Conservation (phyloP, 495 filamentous ascomycete species). For the Podospora pseudopauciseta region DNA sequence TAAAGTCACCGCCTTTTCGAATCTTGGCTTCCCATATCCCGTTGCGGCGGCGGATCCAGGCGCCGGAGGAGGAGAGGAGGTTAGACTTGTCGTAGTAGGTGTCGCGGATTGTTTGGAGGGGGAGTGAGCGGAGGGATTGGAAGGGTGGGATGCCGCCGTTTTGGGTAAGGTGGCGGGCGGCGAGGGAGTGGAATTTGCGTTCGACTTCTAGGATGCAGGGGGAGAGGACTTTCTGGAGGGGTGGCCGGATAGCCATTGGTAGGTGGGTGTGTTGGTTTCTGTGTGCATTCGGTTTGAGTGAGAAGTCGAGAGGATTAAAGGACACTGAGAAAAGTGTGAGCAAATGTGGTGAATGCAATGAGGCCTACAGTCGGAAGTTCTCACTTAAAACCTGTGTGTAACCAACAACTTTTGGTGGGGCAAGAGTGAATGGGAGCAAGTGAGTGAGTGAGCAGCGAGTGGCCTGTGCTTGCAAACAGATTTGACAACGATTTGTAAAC, state of each 20-base stretch:
- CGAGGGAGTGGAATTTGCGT: conserved; percentile 34
- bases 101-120: conserved; percentile 28
- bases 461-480: no score
- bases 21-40: conserved; percentile 35
- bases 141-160: conserved; percentile 27
- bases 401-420: no score
- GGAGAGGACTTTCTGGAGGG: not conserved
- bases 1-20: conserved; percentile 13
- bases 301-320: no score
- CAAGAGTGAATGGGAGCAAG: no score
- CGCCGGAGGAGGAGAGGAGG: conserved; percentile 27
- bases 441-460: no score
- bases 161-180: conserved; percentile 10
- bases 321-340: no score
- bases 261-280: not conserved
- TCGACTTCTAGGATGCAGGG: conserved; percentile 33
- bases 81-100: conserved; percentile 33
- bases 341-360: no score
- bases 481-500: no score
- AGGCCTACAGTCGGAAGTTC: no score
- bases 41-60: conserved; percentile 34
- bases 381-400: no score
- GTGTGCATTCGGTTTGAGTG: no score
- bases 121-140: conserved; percentile 20
- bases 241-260: not conserved